Evolutionary conservation across 108 stramenopile species (phyloP).

Genomic region (Cylindrotheca fusiformis): DNA sequence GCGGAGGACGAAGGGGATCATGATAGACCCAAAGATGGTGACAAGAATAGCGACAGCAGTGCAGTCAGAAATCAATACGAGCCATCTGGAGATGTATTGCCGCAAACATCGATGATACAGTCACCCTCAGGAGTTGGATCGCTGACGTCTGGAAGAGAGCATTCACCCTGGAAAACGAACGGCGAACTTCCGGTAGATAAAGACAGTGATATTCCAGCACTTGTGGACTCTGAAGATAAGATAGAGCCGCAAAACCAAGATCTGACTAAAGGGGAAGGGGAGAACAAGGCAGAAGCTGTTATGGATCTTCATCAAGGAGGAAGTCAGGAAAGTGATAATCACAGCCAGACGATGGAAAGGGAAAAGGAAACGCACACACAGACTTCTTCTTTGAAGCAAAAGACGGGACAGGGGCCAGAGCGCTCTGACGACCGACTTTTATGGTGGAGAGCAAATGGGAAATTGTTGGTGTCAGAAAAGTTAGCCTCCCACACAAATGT

Average conservation of each 20-base stretch:
- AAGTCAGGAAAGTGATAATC: background rate
- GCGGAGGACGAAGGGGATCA: too few relatives aligned
- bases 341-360: background rate
- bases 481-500: background rate
- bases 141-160: too few relatives aligned
- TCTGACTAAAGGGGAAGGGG: background rate
- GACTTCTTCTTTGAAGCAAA: background rate
- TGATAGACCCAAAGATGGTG: background rate
- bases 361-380: background rate
- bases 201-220: background rate
- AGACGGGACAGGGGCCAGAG: background rate
- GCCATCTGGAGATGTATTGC: background rate
- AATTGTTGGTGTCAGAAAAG: conserved; percentile 11
- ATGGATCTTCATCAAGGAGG: background rate
- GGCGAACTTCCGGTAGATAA: background rate
- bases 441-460: conserved; percentile 30
- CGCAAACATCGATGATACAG: too few relatives aligned
- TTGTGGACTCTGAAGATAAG: too few relatives aligned
- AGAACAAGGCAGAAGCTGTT: background rate
- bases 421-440: conserved; percentile 5
- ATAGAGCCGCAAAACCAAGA: background rate
- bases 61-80: background rate
- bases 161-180: background rate
- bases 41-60: background rate
- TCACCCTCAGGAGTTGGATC: too few relatives aligned